Conservation (phyloP, 768 basidiomycete genomes). For the Leccinum variicolor region DNA sequence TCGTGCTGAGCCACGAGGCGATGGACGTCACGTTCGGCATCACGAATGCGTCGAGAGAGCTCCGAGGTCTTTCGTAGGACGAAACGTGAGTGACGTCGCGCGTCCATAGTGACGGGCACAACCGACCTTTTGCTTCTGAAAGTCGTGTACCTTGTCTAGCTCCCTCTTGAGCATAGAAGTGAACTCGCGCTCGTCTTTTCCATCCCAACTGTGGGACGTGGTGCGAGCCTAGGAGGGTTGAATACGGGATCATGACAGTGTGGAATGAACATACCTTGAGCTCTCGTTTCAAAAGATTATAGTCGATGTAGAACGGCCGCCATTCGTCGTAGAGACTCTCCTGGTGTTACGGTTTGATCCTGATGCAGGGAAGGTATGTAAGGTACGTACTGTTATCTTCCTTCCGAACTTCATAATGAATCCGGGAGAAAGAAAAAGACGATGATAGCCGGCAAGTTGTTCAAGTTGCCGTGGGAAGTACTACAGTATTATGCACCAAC, state of each 20-base stretch:
- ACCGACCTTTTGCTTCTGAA: constrained; percentile 82
- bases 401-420: constrained; percentile 74
- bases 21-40: constrained; percentile 79
- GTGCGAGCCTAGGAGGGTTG: constrained; percentile 42
- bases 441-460: background rate
- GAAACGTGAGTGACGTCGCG: background rate
- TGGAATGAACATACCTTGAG: constrained; percentile 57
- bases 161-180: constrained; percentile 75
- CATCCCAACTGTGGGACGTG: constrained; percentile 61
- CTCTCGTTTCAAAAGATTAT: constrained; percentile 84
- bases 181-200: constrained; percentile 80
- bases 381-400: constrained; percentile 59
- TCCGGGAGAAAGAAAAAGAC: too few relatives aligned
- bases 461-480: constrained; percentile 11
- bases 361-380: background rate
- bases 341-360: constrained; percentile 34
- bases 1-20: constrained; percentile 65
- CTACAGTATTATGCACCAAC: constrained; percentile 1
- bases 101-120: background rate
- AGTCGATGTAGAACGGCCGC: constrained; percentile 88
- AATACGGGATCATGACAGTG: background rate
- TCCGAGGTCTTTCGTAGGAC: constrained; percentile 60
- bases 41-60: constrained; percentile 73
- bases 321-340: constrained; percentile 87
- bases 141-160: constrained; percentile 91